A percentile compares a stretch with the other conserved stretches of the same genome.
Evolutionary conservation across 352 stramenopile species (phyloP).

Genomic region (Elongisporangium senticosum): DNA sequence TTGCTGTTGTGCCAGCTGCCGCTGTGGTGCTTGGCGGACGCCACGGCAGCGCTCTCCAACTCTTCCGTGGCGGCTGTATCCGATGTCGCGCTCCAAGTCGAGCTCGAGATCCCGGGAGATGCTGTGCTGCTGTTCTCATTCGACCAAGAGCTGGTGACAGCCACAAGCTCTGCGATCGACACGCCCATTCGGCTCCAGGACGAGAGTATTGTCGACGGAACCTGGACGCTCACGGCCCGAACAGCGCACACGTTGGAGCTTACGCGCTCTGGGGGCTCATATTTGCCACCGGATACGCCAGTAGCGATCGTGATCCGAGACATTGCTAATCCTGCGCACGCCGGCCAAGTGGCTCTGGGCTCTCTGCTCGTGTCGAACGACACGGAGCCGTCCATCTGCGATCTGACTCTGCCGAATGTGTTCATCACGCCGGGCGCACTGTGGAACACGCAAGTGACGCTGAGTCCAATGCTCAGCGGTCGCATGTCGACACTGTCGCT

Average conservation of each 20-base stretch:
- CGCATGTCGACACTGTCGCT: slow-evolving; percentile 22
- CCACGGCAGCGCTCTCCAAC: not conserved
- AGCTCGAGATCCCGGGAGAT: not conserved
- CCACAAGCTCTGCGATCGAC: not conserved
- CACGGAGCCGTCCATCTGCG: slow-evolving; percentile 3
- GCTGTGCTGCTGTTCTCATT: not conserved
- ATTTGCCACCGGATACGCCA: slow-evolving; percentile 1
- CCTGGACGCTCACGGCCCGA: not conserved
- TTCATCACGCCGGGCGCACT: slow-evolving; percentile 22
- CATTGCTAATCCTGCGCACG: slow-evolving; percentile 8
- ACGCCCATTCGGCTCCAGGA: not conserved
- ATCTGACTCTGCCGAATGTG: slow-evolving; percentile 7
- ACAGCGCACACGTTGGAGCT: slow-evolving; percentile 11
- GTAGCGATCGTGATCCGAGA: slow-evolving; percentile 8
- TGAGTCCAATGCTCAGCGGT: slow-evolving; percentile 33
- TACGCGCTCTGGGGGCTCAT: slow-evolving; percentile 13
- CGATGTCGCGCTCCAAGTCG: not conserved
- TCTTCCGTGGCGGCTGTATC: not conserved
- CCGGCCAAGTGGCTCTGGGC: slow-evolving; percentile 11
- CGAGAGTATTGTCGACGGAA: not conserved
- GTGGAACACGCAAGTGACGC: slow-evolving; percentile 13
- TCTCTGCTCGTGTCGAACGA: slow-evolving; percentile 16
- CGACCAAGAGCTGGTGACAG: not conserved
- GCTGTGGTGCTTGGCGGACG: not conserved
- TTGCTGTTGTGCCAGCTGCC: not conserved